Evolutionary conservation across 148 eudicot species (phyloP).

Genomic region (Silene latifolia): DNA sequence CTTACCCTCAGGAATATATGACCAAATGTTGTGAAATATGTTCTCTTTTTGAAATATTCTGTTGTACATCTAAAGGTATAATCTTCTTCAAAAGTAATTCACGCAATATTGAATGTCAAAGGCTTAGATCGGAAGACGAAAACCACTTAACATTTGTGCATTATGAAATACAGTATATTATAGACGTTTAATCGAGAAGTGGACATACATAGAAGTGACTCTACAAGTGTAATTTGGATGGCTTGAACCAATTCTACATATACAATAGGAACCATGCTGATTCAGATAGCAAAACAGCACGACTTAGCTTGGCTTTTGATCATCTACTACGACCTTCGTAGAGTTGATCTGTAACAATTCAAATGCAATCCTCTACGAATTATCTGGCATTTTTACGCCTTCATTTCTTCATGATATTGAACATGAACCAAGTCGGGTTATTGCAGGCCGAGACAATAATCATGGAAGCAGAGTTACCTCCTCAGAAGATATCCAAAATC

Average conservation of each 20-base stretch:
- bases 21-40: too few species aligned
- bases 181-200: slow-evolving; percentile 14
- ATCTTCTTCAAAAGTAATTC: too few species aligned
- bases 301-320: not conserved
- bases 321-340: not conserved
- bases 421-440: slow-evolving; percentile 1
- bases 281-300: slow-evolving; percentile 4
- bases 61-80: not conserved
- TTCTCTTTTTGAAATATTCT: too few species aligned
- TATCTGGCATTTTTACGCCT: not conserved
- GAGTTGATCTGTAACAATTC: slow-evolving; percentile 2
- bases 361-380: not conserved
- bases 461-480: not conserved
- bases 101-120: too few species aligned
- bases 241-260: slow-evolving; percentile 15
- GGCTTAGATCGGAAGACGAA: not conserved
- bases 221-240: slow-evolving; percentile 13
- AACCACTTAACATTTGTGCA: too few species aligned
- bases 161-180: not conserved
- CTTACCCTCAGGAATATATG: too few species aligned
- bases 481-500: slow-evolving; percentile 67
- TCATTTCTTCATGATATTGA: not conserved
- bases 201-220: slow-evolving; percentile 12
- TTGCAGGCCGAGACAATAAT: not conserved
- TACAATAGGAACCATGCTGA: slow-evolving; percentile 13